Conservation (phyloP, 192 early-diverging fungal species). For the Coemansia sp. region DNA sequence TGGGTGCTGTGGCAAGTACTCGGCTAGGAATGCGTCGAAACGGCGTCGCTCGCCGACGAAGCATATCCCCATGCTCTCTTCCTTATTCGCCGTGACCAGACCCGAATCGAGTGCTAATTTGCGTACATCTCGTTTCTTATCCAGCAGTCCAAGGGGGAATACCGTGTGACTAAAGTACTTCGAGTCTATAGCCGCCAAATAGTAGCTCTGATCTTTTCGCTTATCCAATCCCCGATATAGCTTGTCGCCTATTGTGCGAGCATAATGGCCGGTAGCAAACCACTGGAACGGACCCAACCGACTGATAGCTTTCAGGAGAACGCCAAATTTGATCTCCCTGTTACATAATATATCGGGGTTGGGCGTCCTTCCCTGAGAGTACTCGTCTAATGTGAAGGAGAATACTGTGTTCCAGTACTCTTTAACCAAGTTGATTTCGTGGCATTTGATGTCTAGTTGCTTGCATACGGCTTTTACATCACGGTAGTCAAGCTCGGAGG, state of each 20-base stretch:
- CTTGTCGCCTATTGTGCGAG: slow-evolving; percentile 9
- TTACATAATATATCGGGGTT: slow-evolving; percentile 96
- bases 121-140: slow-evolving; percentile 73
- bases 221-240: slow-evolving; percentile 61
- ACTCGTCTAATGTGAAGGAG: slow-evolving; percentile 73
- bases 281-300: slow-evolving; percentile 14
- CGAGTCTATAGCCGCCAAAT: slow-evolving; percentile 66
- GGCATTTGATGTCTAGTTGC: slow-evolving; percentile 68
- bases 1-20: slow-evolving; percentile 55
- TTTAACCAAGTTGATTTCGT: slow-evolving; percentile 72
- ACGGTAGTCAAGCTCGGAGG: slow-evolving; percentile 74
- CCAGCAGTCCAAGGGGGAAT: slow-evolving; percentile 81
- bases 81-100: slow-evolving; percentile 64
- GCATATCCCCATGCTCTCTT: slow-evolving; percentile 97
- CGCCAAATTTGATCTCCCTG: slow-evolving; percentile 91
- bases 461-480: slow-evolving; percentile 76
- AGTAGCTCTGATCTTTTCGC: slow-evolving; percentile 95
- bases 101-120: slow-evolving; percentile 60
- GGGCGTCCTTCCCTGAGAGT: slow-evolving; percentile 74
- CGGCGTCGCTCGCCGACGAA: slow-evolving; percentile 83
- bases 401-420: slow-evolving; percentile 95
- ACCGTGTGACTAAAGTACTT: slow-evolving; percentile 50
- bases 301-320: slow-evolving; percentile 64
- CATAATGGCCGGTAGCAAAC: slow-evolving; percentile 75
- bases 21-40: slow-evolving; percentile 79